Evolutionary conservation across 116 monocot genomes (phyloP), one percentile per base, ranked within the genome.

Genomic region (Cymodocea nodosa): DNA sequence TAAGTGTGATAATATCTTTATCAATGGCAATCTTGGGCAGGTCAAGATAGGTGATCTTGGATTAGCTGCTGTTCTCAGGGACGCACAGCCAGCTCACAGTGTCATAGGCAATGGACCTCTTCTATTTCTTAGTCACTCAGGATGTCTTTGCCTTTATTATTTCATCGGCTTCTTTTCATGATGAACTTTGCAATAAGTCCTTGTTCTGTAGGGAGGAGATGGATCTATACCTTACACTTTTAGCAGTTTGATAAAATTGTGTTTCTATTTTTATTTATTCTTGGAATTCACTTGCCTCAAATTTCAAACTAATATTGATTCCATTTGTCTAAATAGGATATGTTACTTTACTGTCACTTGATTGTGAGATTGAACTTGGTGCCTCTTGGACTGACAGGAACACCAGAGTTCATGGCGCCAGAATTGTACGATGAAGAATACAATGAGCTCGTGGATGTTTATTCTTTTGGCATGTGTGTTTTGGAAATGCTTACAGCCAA

Each of bases 381-480:
- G 12, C 18, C 20, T 66, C 35, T 63, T 20, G 35, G 48, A 50
- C 8, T 68, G 72, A n/a, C 84, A 91, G 93, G 94, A n/a, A 98
- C 98, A 39, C 98, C 98, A 10, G 98, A 98, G 69, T 98, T 92
- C 81, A 98, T 97, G 97, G 97, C 97, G 3, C 98, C 98, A 0
- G 98, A 98, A 64, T 78, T 98, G 53, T 98, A 98, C n/a, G 98
- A 98, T 20, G 98, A 98, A 74, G 86, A 89, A 22, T 98, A 98
- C 64, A 86, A 92, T 50, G 90, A 90, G 70, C 82, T 85, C 22
- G 98, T 98, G 0, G 98, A 98, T 58, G 71, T 98, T 16, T 98
- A 98, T 63, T 88, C 98, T 17, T 98, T 98, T 49, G 98, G 98
- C 44, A 92, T 98, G 98, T 98, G 98, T 58, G 69, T 98, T 23